phyloP scores from a whole-genome alignment of 2,329 filamentous ascomycete genomes.

The Botrytis cinerea region DNA sequence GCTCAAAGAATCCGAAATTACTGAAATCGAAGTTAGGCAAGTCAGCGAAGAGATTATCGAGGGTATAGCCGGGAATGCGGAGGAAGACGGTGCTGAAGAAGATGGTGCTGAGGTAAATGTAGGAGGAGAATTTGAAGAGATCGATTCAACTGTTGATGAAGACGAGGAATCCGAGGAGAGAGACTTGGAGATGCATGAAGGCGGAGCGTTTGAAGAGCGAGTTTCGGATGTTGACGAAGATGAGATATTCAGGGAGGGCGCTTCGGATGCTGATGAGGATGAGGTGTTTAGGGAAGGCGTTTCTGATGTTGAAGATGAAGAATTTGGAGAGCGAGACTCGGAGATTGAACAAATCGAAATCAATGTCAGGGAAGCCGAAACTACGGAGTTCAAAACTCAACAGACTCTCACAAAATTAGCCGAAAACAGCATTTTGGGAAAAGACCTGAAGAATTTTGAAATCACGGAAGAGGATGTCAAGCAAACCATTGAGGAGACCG shows the following conservation, averaged over 20 bases:
- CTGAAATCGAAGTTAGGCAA: not conserved
- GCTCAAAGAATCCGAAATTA: not conserved
- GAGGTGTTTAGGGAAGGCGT: constrained; percentile 1
- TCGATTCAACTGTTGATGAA: not conserved
- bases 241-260: not conserved
- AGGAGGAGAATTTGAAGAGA: not conserved
- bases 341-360: constrained; percentile 13
- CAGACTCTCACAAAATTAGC: not conserved
- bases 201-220: not conserved
- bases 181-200: not conserved
- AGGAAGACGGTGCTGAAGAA: not conserved
- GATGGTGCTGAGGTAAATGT: not conserved
- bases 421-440: not conserved
- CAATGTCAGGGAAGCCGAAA: constrained; percentile 15
- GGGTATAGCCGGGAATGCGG: not conserved
- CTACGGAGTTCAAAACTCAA: constrained; percentile 9
- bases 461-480: not conserved
- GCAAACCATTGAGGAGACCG: not conserved
- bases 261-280: not conserved
- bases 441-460: not conserved
- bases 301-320: not conserved
- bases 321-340: not conserved
- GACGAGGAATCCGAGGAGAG: not conserved
- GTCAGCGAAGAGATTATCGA: not conserved
- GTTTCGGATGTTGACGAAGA: not conserved